phyloP scores from a whole-genome alignment of 2,329 filamentous ascomycete species.

The Ophiostoma angusticollis region DNA sequence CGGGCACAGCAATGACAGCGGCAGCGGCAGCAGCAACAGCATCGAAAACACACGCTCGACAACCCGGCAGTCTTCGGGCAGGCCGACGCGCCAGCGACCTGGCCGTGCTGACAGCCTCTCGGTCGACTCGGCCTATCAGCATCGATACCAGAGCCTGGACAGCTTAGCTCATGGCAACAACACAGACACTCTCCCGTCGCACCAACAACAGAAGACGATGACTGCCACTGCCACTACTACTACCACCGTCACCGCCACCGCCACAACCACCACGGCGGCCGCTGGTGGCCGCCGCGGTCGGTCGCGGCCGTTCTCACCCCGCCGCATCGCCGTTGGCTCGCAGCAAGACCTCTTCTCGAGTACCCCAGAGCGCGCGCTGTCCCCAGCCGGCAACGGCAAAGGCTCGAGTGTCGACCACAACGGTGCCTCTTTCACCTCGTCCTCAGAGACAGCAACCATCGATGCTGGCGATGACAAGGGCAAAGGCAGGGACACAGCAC shows the following conservation, averaged over 20 bases:
- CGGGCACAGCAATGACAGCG: conserved; percentile 2
- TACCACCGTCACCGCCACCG: conserved; percentile 37
- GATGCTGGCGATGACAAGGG: not conserved
- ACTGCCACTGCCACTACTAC: conserved; percentile 2
- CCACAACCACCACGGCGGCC: conserved; percentile 31
- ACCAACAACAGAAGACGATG: not conserved
- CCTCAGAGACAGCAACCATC: no score
- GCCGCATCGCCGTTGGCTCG: conserved; percentile 26
- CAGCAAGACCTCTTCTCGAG: conserved; percentile 18
- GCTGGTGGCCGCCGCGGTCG: conserved; percentile 25
- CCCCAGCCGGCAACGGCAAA: no score
- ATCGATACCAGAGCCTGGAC: conserved; percentile 42
- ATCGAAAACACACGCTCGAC: not conserved
- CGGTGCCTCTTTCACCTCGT: no score
- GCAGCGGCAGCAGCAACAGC: not conserved
- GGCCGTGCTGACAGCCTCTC: conserved; percentile 41
- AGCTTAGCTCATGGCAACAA: conserved; percentile 27
- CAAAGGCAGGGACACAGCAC: not conserved
- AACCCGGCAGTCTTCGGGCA: no score
- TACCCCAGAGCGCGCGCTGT: no score
- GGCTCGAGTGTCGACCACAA: no score
- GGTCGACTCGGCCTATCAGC: conserved; percentile 26
- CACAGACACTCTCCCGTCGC: no score
- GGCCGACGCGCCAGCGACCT: conserved; percentile 1
- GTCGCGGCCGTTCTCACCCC: conserved; percentile 47